Base-by-base conservation (phyloP, 257 asterid species). In the Solanum neorickii region DNA sequence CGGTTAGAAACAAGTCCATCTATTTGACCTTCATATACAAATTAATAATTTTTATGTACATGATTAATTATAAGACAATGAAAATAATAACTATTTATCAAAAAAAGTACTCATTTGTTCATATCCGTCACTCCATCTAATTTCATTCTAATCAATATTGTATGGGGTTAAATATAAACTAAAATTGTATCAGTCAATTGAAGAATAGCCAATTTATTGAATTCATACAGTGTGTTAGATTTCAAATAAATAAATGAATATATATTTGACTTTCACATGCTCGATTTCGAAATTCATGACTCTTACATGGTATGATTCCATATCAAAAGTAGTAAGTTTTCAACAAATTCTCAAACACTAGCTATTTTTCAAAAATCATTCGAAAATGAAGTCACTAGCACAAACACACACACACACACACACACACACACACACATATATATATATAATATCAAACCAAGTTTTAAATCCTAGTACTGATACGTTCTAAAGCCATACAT, bases 1-100 rank as follows among this genome's bases (percentile, higher is more conserved):
- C 35, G 35, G 92, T 90, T 49, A 95, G 93, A 87, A 96, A 93
- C 89, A 92, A 52, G 14, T 93, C 93, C 91, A 87, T 90, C 95
- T 93, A 94, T 87, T 93, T 93, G 72, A 89, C 73, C 98, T 94
- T 91, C 80, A 90, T 83, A 77, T 62, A 68, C 15, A 59, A 21
- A 77, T 47, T 3, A 2, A 12, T 3, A 21, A 73, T 23, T 46
- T 11, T 65, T 23, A 25, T 18, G n/a, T 56, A 56, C 7, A 56
- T 18, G n/a, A 56, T 56, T 18, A 16, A 41, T 42, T n/a, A 9
- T 3, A 66, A 12, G 16, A 29, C 6, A 21, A 35, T 35, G 13
- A 80, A 16, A 18, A 52, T 6, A 86, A 15, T 49, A 49, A 13
- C 9, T 46, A 84, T 20, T 7, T 29, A 27, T 37, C 2, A 66